phyloP scores from a whole-genome alignment of 805 yeast genomes.

The Spathaspora arborariae region DNA sequence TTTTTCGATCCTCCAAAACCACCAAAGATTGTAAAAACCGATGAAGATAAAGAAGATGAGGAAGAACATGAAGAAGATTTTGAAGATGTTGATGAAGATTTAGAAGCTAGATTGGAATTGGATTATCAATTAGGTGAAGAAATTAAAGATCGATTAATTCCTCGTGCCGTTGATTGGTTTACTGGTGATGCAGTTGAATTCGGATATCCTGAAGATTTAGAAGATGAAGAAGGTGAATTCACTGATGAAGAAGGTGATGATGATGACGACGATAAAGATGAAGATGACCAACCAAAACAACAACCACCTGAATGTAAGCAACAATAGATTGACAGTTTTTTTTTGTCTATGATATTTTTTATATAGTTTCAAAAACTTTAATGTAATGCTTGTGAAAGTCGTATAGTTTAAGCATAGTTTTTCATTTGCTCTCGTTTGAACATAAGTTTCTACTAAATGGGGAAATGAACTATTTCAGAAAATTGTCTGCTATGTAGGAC shows the following conservation, averaged over 20 bases:
- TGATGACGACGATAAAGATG: conserved; percentile 60
- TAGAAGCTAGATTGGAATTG: conserved; percentile 80
- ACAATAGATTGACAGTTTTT: conserved; percentile 31
- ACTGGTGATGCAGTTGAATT: conserved; percentile 93
- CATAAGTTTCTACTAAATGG: too few relatives aligned
- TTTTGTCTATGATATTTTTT: too few relatives aligned
- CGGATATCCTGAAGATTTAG: conserved; percentile 52
- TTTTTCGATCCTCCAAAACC: conserved; percentile 92
- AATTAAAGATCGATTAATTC: conserved; percentile 90
- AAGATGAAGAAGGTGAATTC: conserved; percentile 48
- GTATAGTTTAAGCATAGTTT: too few relatives aligned
- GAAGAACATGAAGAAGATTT: conserved; percentile 44
- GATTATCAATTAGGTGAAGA: conserved; percentile 97
- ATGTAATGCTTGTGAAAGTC: too few relatives aligned
- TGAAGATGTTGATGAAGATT: conserved; percentile 55
- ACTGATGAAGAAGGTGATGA: conserved; percentile 60
- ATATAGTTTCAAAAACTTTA: neutral
- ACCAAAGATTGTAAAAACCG: conserved; percentile 44
- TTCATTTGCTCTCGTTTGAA: too few relatives aligned
- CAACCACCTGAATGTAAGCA: conserved; percentile 80
- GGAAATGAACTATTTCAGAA: too few relatives aligned
- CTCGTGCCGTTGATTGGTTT: conserved; percentile 97
- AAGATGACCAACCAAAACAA: conserved; percentile 51
- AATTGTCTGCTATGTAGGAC: too few relatives aligned
- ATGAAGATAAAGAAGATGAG: conserved; percentile 44